phyloP scores from a whole-genome alignment of 768 basidiomycete genomes.

The Termitomyces sp. region DNA sequence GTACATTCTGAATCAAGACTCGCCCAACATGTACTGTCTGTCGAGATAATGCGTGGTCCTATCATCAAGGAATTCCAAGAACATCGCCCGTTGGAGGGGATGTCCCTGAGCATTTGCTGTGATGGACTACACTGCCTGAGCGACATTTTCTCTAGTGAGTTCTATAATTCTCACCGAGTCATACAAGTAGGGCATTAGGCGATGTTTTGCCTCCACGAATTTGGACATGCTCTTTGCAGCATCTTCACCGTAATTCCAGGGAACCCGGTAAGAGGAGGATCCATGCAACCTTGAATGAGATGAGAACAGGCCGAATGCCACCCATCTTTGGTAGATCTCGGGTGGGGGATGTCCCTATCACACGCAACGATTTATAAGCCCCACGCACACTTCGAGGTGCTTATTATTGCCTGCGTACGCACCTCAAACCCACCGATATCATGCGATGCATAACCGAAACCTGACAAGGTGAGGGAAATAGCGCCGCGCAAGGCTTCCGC shows the following conservation, averaged over 20 bases:
- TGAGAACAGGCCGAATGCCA: slow-evolving; percentile 71
- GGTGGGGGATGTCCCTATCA: slow-evolving; percentile 57
- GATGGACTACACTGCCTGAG: slow-evolving; percentile 34
- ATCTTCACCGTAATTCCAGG: slow-evolving; percentile 73
- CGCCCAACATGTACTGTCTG: slow-evolving; percentile 49
- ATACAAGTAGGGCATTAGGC: slow-evolving; percentile 73
- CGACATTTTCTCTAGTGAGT: not conserved
- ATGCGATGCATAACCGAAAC: slow-evolving; percentile 68
- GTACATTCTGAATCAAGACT: not conserved
- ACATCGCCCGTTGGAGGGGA: slow-evolving; percentile 61
- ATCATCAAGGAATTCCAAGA: slow-evolving; percentile 57
- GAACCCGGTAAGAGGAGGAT: slow-evolving; percentile 68
- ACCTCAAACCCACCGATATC: slow-evolving; percentile 79
- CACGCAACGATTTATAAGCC: not conserved
- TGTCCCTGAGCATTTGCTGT: slow-evolving; percentile 45
- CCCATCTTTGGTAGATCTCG: slow-evolving; percentile 71
- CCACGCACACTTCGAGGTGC: not conserved
- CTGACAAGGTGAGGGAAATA: slow-evolving; percentile 60
- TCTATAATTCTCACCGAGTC: slow-evolving; percentile 32
- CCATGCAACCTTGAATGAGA: slow-evolving; percentile 74
- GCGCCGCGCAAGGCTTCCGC: slow-evolving; percentile 65
- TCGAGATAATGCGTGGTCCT: slow-evolving; percentile 56
- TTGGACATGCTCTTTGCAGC: slow-evolving; percentile 57
- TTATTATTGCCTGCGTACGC: slow-evolving; percentile 2
- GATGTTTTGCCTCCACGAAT: slow-evolving; percentile 58